Base-by-base conservation (phyloP, 805 yeast species). In the Starmerella sp. region DNA sequence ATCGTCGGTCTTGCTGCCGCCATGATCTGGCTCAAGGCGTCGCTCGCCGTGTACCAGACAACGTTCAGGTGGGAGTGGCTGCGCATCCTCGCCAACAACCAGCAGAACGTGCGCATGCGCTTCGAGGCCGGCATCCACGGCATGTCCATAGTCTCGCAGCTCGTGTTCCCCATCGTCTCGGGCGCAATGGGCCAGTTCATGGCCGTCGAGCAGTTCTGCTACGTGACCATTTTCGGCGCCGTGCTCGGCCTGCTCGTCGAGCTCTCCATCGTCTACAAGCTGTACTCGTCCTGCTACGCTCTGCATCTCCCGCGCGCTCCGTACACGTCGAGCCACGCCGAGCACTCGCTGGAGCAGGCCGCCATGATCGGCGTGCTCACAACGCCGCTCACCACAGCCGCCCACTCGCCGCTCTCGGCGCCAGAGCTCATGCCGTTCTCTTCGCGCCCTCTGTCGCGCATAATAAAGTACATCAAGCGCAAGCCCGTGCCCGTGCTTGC, bases 281-380 rank as follows among this genome's bases (percentile, higher is more conserved):
- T 63, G 34, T 59, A 56, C 52, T 32, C 53, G 7, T 61, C 65
- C 1, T 63, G 66, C 57, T 63, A 57, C 51, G 66, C 65, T 1
- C 55, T 63, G 37, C 53, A 59, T 36, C 53, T 62, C 8, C 63
- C 65, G 10, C 56, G 65, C 29, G 28, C 43, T 5, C 43, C 51
- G 7, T 48, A 36, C 35, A 48, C 35, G 8, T 11, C 51, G 7
- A 14, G 7, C 15, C 14, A 30, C 17, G 42, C 28, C 48, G 45
- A 35, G 30, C 50, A 22, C n/a, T 36, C 50, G 6, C 37, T 52
- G 22, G 60, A 57, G 28, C 53, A 49, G 31, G 47, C 46, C 39
- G 51, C 57, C 28, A 42, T 54, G 57, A 35, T 53, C 31, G 62
- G 59, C 13, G 55, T 59, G 13, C 42, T 57, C 30, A 59, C 60